Percentiles rank a stretch among this genome's conserved stretches.
Conservation (phyloP, 225 moss, liverwort and hornwort species). For the Lunularia cruciata region DNA sequence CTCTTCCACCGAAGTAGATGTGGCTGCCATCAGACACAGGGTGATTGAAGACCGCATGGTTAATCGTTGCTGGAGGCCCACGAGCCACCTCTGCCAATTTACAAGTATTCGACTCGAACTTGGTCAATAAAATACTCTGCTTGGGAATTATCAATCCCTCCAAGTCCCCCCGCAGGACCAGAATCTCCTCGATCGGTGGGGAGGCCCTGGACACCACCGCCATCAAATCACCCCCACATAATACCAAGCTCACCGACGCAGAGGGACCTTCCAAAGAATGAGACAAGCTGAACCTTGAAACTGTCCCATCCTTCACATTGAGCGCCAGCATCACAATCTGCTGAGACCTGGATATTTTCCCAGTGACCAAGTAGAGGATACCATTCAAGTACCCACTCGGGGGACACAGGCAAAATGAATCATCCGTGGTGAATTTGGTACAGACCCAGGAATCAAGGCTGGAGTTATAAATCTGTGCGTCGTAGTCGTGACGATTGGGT, state of each 20-base stretch:
- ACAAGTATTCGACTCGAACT: conserved; percentile 2
- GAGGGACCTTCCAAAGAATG: conserved; percentile 20
- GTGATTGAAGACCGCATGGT: conserved; percentile 20
- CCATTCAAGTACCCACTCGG: conserved; percentile 35
- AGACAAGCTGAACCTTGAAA: conserved; percentile 9
- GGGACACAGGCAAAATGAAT: conserved; percentile 24
- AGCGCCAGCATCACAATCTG: conserved; percentile 19
- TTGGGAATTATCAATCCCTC: conserved; percentile 25
- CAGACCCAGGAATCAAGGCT: conserved; percentile 18
- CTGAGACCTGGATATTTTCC: not conserved
- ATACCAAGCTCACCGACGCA: conserved; percentile 20
- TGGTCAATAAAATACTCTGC: conserved; percentile 26
- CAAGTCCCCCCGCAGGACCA: conserved; percentile 13
- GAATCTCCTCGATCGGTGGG: conserved; percentile 15
- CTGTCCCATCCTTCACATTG: conserved; percentile 22
- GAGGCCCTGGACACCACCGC: conserved; percentile 22
- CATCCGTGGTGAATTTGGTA: conserved; percentile 25
- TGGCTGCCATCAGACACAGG: conserved; percentile 15
- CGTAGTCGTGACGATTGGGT: not conserved
- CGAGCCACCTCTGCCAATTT: conserved; percentile 18
- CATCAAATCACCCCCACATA: conserved; percentile 28
- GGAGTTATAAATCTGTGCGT: conserved; percentile 36
- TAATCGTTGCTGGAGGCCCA: conserved; percentile 22
- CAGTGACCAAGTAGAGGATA: conserved; percentile 21
- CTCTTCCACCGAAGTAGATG: conserved; percentile 28